These are phyloP conservation scores for Hypseocharis bilobata DNA, from an alignment of 441 rosid genomes.

Conservation along the genomic window DNA sequence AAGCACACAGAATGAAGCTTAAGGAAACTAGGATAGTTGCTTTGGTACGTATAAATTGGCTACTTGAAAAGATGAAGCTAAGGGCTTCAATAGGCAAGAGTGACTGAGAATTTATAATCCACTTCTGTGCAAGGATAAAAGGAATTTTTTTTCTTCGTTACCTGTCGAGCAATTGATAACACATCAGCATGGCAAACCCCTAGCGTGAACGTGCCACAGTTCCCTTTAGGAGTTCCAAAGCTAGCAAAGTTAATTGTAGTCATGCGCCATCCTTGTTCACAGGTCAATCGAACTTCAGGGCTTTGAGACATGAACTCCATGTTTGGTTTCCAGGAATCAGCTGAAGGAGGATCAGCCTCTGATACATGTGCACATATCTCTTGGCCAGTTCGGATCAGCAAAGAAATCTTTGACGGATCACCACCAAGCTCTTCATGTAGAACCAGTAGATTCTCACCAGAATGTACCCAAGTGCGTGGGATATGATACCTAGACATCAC, in stretches of 20 bases:
- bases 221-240: slow-evolving; percentile 50
- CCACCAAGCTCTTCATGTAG: slow-evolving; percentile 61
- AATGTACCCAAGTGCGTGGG: slow-evolving; percentile 49
- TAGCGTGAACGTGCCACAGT: slow-evolving; percentile 35
- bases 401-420: slow-evolving; percentile 42
- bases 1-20: not conserved
- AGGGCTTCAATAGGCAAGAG: not conserved
- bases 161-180: slow-evolving; percentile 36
- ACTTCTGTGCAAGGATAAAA: not conserved
- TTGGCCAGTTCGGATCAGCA: slow-evolving; percentile 32
- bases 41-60: not conserved
- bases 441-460: slow-evolving; percentile 46
- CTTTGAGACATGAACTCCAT: slow-evolving; percentile 20
- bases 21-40: not conserved
- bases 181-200: slow-evolving; percentile 41
- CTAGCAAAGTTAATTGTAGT: slow-evolving; percentile 42
- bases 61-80: not conserved
- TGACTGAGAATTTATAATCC: not conserved
- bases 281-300: slow-evolving; percentile 38
- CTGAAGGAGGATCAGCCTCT: slow-evolving; percentile 45
- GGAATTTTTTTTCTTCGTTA: slow-evolving; percentile 12
- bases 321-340: slow-evolving; percentile 38
- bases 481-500: slow-evolving; percentile 42
- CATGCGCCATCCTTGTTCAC: slow-evolving; percentile 53
- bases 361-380: slow-evolving; percentile 45